These are phyloP conservation scores for Eucalyptus cloeziana DNA, from an alignment of 345 rosid genomes.

Conservation along the genomic window DNA sequence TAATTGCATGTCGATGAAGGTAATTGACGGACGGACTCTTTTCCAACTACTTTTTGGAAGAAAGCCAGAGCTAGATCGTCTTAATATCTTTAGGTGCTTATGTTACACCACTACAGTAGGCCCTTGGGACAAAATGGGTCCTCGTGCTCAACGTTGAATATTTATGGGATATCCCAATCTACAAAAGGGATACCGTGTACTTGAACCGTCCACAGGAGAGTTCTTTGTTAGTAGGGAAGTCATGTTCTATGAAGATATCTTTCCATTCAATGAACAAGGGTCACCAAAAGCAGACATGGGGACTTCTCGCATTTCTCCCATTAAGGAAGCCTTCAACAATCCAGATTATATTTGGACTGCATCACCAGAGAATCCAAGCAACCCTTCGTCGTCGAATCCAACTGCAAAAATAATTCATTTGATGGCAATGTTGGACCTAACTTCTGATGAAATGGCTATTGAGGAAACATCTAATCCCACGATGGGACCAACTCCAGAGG, in stretches of 20 bases:
- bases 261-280: background rate
- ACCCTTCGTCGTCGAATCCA: too few relatives aligned
- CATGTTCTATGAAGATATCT: background rate
- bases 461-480: too few relatives aligned
- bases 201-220: rapidly evolving
- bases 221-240: background rate
- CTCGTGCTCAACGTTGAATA: rapidly evolving
- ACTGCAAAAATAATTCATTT: too few relatives aligned
- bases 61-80: background rate
- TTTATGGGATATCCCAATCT: background rate
- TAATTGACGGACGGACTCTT: background rate
- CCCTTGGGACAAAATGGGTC: background rate
- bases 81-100: too few relatives aligned
- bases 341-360: rapidly evolving
- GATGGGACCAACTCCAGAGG: too few relatives aligned
- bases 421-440: too few relatives aligned
- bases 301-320: too few relatives aligned
- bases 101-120: background rate
- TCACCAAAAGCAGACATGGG: too few relatives aligned
- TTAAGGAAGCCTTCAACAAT: too few relatives aligned
- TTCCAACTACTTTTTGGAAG: background rate
- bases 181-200: background rate
- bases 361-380: too few relatives aligned
- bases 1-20: background rate
- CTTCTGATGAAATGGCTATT: too few relatives aligned